Conservation (phyloP, 495 filamentous ascomycete genomes). For the Tuber aestivum region DNA sequence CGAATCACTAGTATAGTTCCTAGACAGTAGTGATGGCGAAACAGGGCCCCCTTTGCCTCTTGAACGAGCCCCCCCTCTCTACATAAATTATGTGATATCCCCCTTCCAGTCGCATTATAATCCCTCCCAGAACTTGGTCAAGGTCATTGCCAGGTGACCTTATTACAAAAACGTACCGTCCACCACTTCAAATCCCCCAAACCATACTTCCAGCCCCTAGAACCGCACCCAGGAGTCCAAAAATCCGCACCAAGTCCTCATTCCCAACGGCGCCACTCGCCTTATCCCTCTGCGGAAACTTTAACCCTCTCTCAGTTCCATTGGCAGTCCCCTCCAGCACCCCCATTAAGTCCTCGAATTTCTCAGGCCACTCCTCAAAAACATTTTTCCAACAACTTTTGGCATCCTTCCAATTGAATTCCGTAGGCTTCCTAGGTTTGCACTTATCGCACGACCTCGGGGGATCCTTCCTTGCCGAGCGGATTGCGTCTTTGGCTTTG, state of each 20-base stretch:
- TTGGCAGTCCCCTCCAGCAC: neutral
- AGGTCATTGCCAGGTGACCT: no score
- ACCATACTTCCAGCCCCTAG: neutral
- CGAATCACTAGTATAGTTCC: no score
- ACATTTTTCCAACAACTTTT: neutral
- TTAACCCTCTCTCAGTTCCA: neutral
- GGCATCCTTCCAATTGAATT: no score
- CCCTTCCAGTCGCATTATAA: no score
- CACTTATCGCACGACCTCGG: neutral
- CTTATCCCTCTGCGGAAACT: neutral
- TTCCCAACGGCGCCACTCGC: neutral
- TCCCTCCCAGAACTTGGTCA: no score
- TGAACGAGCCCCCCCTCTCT: no score
- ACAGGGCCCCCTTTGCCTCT: no score
- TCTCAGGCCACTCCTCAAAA: neutral
- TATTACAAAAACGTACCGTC: no score
- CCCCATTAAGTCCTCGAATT: neutral
- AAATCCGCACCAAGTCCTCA: neutral
- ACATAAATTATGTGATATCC: no score
- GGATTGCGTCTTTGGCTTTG: neutral
- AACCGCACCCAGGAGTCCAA: neutral
- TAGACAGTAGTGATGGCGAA: no score
- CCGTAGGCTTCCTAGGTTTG: neutral
- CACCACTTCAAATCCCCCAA: neutral
- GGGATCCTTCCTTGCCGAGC: neutral